Evolutionary conservation across 768 basidiomycete genomes (phyloP).

Genomic region (Suillus subalutaceus): DNA sequence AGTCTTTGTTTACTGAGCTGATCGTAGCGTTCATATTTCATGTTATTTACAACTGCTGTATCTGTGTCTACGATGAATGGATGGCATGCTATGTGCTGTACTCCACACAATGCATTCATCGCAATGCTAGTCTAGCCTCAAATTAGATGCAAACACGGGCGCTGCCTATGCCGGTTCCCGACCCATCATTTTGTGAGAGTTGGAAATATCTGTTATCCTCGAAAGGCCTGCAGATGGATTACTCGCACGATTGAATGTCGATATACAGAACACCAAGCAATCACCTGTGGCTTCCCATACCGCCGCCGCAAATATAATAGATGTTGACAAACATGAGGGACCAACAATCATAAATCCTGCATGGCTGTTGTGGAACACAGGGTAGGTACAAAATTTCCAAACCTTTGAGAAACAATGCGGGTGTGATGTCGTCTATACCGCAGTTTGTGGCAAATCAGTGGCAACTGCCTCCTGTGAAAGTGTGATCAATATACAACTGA

Average conservation of each 20-base stretch:
- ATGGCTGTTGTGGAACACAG: slow-evolving; percentile 82
- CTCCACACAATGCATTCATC: not conserved
- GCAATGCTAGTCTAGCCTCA: too few relatives aligned
- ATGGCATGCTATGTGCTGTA: not conserved
- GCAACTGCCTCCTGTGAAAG: slow-evolving; percentile 72
- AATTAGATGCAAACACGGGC: too few relatives aligned
- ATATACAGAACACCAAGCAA: too few relatives aligned
- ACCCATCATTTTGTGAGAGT: too few relatives aligned
- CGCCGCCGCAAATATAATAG: not conserved
- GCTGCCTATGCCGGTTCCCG: too few relatives aligned
- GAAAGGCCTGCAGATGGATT: too few relatives aligned
- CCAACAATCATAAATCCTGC: slow-evolving; percentile 83
- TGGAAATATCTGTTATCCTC: too few relatives aligned
- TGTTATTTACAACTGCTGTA: not conserved
- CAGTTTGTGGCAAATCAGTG: slow-evolving; percentile 84
- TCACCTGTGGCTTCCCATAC: too few relatives aligned
- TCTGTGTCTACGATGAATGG: not conserved
- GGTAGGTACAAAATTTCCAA: slow-evolving; percentile 73
- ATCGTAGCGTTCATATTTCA: not conserved
- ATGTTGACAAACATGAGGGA: slow-evolving; percentile 43
- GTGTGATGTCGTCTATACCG: slow-evolving; percentile 76
- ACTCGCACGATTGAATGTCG: too few relatives aligned
- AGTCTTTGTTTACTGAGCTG: not conserved
- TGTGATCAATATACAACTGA: slow-evolving; percentile 20
- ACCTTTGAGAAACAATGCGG: slow-evolving; percentile 58